Evolutionary conservation across 208 protist genomes (phyloP).

Genomic region (Leishmania lainsoni): DNA sequence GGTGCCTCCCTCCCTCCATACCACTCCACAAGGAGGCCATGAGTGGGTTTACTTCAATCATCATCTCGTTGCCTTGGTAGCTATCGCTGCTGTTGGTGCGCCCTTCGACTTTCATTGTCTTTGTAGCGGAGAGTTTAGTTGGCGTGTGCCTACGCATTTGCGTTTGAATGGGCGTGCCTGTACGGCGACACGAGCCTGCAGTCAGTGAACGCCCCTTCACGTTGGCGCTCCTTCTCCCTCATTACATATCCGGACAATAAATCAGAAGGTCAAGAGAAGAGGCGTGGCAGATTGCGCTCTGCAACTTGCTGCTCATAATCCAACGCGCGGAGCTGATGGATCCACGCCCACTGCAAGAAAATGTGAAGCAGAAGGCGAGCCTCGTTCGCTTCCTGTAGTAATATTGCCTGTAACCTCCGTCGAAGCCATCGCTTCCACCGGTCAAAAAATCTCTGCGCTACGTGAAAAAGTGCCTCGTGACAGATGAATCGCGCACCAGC

Average conservation of each 20-base stretch:
- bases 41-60: too few species aligned
- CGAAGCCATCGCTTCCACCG: conserved; percentile 39
- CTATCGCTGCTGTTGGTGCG: too few species aligned
- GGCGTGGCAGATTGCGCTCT: not conserved
- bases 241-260: not conserved
- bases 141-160: not conserved
- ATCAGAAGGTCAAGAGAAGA: not conserved
- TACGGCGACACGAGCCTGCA: not conserved
- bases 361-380: conserved; percentile 3
- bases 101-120: not conserved
- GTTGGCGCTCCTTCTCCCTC: not conserved
- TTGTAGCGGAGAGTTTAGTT: not conserved
- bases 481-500: conserved; percentile 14
- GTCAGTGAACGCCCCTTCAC: not conserved
- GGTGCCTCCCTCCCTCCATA: too few species aligned
- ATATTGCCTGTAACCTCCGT: conserved; percentile 18
- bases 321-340: conserved; percentile 16
- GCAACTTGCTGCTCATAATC: conserved; percentile 7
- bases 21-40: too few species aligned
- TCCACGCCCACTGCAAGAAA: conserved; percentile 28
- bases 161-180: not conserved
- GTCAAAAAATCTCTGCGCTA: conserved; percentile 20
- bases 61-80: too few species aligned
- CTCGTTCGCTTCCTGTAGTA: conserved; percentile 20
- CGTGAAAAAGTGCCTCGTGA: conserved; percentile 13